A percentile compares a stretch with the other conserved stretches of the same genome.
Evolutionary conservation across 371 early-diverging fungal species (phyloP).

Genomic region (Gilbertella persicaria): DNA sequence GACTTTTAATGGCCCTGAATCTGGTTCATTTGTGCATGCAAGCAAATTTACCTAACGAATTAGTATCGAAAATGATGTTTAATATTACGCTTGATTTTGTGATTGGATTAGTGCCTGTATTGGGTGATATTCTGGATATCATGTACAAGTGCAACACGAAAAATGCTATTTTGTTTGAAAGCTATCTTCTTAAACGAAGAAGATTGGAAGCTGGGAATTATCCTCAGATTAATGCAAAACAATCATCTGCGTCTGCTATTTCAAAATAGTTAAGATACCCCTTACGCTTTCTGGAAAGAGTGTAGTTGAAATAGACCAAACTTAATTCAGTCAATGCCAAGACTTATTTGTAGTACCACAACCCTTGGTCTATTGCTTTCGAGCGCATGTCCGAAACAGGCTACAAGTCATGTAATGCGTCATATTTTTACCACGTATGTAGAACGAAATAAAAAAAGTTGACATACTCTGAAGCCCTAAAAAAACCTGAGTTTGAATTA

Average conservation of each 20-base stretch:
- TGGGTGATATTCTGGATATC: conserved; percentile 51
- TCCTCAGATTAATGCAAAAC: not conserved
- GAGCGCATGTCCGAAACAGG: too few species aligned
- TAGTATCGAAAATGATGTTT: conserved; percentile 44
- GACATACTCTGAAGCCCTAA: too few species aligned
- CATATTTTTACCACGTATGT: too few species aligned
- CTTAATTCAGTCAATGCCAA: too few species aligned
- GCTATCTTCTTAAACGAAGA: conserved; percentile 33
- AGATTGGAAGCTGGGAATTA: not conserved
- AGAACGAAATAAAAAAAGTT: too few species aligned
- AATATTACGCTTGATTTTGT: conserved; percentile 51
- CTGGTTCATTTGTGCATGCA: conserved; percentile 36
- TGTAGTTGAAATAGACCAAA: too few species aligned
- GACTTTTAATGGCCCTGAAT: conserved; percentile 36
- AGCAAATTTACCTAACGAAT: conserved; percentile 38
- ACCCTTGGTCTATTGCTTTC: too few species aligned
- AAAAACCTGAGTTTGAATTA: too few species aligned
- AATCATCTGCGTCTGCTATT: not conserved
- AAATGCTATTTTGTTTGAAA: conserved; percentile 46
- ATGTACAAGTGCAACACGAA: conserved; percentile 53
- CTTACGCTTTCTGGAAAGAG: too few species aligned
- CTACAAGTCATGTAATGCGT: too few species aligned
- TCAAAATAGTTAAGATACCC: not conserved
- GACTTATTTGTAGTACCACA: too few species aligned
- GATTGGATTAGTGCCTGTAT: conserved; percentile 48